Percentiles rank a stretch among this genome's conserved stretches.
Evolutionary conservation across 2,329 filamentous ascomycete genomes (phyloP).

Genomic region (Aspergillus neotritici): DNA sequence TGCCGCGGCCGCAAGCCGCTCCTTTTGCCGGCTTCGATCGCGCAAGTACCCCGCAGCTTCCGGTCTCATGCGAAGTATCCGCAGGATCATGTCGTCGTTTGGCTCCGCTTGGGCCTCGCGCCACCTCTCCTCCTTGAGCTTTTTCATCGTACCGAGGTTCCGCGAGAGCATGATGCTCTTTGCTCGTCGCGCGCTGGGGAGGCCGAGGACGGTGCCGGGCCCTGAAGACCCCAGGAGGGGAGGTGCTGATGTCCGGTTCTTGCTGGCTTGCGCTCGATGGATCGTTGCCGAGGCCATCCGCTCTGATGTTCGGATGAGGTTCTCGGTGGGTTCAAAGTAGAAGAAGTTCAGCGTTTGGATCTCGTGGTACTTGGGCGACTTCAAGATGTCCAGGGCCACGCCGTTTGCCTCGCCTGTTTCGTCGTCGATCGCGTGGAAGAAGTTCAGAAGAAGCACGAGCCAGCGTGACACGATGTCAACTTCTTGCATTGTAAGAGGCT

Average conservation of each 20-base stretch:
- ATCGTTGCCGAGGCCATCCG: conserved; percentile 87
- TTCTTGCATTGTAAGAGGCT: conserved; percentile 76
- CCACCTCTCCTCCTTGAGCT: conserved; percentile 91
- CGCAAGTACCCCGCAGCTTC: conserved; percentile 83
- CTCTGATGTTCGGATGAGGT: conserved; percentile 89
- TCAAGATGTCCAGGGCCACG: conserved; percentile 83
- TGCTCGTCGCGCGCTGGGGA: conserved; percentile 46
- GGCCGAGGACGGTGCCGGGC: conserved; percentile 43
- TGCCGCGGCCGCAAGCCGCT: conserved; percentile 80
- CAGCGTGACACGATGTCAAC: conserved; percentile 93
- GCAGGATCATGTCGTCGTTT: conserved; percentile 94
- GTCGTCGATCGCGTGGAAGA: conserved; percentile 92
- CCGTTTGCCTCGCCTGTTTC: conserved; percentile 75
- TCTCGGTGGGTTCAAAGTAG: conserved; percentile 90
- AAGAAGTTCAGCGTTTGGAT: conserved; percentile 96
- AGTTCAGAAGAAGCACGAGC: conserved; percentile 83
- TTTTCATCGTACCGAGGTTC: conserved; percentile 92
- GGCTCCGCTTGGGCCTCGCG: conserved; percentile 94
- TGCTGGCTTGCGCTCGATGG: conserved; percentile 63
- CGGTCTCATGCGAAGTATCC: conserved; percentile 89
- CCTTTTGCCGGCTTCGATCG: conserved; percentile 88
- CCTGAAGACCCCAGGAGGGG: conserved; percentile 43
- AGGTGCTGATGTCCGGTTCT: conserved; percentile 66
- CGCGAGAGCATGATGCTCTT: conserved; percentile 86
- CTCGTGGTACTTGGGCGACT: conserved; percentile 97